Conservation (phyloP, 164 flowering plant genomes). For the Chimonanthus praecox region DNA sequence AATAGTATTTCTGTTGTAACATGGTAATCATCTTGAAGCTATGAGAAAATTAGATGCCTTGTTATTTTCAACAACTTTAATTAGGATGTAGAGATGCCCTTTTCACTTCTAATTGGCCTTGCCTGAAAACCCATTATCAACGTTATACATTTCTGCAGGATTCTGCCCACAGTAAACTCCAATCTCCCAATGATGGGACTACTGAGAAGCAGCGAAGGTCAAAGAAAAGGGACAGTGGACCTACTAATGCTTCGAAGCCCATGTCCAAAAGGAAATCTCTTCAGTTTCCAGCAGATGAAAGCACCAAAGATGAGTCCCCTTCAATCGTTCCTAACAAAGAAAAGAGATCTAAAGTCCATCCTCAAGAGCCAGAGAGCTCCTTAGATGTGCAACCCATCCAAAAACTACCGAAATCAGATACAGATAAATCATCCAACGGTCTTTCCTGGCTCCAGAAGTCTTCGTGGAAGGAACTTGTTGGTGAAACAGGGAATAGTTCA, state of each 20-base stretch:
- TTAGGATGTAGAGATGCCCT: background rate
- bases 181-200: constrained; percentile 9
- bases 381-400: constrained; percentile 10
- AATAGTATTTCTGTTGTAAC: background rate
- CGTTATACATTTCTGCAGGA: constrained; percentile 14
- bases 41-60: background rate
- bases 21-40: too few relatives aligned
- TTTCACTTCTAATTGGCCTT: background rate
- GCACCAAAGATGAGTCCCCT: constrained; percentile 12
- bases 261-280: constrained; percentile 30
- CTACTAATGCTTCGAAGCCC: constrained; percentile 2
- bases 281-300: constrained; percentile 13
- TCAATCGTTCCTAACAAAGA: constrained; percentile 15
- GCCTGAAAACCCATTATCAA: background rate
- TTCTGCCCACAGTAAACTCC: constrained; percentile 6
- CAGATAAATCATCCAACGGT: constrained; percentile 15
- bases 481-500: constrained; percentile 26
- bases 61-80: background rate
- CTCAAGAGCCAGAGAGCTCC: constrained; percentile 9
- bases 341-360: constrained; percentile 7
- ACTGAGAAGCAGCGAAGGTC: constrained; percentile 8
- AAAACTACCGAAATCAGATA: constrained; percentile 11
- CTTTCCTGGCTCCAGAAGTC: constrained; percentile 40
- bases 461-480: constrained; percentile 54
- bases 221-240: constrained; percentile 14